Percentiles rank a stretch among this genome's conserved stretches.
Conservation (phyloP, 441 rosid species). For the Erodium chrysanthum region DNA sequence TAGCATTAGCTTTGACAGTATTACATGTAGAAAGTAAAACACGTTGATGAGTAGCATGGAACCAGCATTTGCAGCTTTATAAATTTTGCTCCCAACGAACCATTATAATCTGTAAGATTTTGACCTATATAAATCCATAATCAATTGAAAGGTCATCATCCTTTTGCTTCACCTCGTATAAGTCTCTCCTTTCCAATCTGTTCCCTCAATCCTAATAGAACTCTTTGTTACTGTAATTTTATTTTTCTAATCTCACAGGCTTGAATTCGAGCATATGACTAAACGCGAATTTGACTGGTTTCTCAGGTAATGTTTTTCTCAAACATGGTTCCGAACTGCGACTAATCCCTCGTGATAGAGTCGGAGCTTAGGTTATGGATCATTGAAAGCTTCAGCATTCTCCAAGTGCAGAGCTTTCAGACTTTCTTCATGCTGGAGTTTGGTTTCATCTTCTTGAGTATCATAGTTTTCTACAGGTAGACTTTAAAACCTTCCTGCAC, state of each 20-base stretch:
- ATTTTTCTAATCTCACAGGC: neutral
- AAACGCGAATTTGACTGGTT: slow-evolving; percentile 2
- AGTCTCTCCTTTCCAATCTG: neutral
- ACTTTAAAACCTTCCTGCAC: too few relatives aligned
- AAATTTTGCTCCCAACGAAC: neutral
- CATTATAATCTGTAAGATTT: too few relatives aligned
- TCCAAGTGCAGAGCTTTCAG: neutral
- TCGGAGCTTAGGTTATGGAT: slow-evolving; percentile 39
- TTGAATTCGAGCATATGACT: too few relatives aligned
- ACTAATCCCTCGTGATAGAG: slow-evolving; percentile 88
- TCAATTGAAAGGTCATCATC: neutral
- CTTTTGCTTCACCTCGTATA: too few relatives aligned
- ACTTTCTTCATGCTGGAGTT: neutral
- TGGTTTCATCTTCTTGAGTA: neutral
- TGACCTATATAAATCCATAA: neutral
- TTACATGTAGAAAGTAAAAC: neutral
- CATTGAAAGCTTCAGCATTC: slow-evolving; percentile 14
- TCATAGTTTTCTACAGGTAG: neutral
- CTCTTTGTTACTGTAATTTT: neutral
- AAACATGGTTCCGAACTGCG: slow-evolving; percentile 94
- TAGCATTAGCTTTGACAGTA: neutral
- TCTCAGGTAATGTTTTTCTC: slow-evolving; percentile 80
- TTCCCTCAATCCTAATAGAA: neutral
- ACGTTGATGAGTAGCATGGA: neutral
- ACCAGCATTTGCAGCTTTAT: neutral